phyloP scores from a whole-genome alignment of 2,329 filamentous ascomycete species.

The Calonectria pauciramosa region DNA sequence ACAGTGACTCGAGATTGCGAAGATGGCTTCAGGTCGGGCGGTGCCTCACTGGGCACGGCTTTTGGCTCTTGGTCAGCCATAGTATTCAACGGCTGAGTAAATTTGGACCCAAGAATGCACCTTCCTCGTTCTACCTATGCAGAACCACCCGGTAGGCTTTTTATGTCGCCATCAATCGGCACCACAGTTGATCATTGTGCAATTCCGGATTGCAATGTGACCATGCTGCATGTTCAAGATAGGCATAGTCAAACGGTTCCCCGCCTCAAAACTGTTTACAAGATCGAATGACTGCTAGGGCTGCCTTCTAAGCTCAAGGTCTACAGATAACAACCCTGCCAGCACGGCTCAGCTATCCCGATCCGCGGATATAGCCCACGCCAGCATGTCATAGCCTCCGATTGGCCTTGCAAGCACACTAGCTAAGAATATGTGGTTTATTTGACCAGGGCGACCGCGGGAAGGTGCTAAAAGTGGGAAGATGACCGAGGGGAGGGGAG shows the following conservation, averaged over 20 bases:
- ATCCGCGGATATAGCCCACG: background rate
- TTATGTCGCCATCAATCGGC: background rate
- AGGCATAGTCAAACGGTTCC: background rate
- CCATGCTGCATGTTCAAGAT: background rate
- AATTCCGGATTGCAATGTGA: background rate
- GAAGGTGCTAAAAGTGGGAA: background rate
- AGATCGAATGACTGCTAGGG: background rate
- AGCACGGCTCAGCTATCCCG: background rate
- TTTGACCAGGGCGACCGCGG: background rate
- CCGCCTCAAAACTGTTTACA: background rate
- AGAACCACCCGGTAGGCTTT: background rate
- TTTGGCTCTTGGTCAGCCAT: background rate
- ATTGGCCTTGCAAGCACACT: background rate
- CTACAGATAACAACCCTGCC: background rate
- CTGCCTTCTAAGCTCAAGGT: background rate
- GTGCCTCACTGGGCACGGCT: no score
- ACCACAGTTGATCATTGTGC: background rate
- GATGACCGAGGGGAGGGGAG: background rate
- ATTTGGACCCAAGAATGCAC: background rate
- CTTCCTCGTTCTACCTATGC: background rate
- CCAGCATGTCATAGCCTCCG: no score
- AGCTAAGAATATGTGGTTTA: background rate
- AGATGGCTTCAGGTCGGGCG: background rate
- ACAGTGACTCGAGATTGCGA: background rate
- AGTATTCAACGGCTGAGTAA: no score